A percentile compares a stretch with the other conserved stretches of the same genome.
Evolutionary conservation across 78 protist species (phyloP).

Genomic region (Polysphondylium violaceum): DNA sequence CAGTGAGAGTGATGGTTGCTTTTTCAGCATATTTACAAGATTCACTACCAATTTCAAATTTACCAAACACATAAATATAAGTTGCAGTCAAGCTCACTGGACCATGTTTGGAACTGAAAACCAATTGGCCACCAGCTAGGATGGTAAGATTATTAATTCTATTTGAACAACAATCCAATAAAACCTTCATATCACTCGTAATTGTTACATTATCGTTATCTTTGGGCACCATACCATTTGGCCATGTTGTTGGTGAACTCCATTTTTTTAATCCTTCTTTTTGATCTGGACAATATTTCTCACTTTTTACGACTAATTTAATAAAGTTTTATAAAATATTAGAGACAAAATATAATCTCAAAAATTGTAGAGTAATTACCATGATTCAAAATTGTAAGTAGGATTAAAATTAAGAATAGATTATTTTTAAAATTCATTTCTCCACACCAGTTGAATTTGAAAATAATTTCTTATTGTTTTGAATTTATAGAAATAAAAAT

Average conservation of each 20-base stretch:
- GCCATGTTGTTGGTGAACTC: slow-evolving; percentile 44
- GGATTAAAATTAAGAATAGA: too few relatives aligned
- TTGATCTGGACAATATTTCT: slow-evolving; percentile 32
- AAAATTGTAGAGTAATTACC: too few relatives aligned
- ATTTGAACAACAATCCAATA: slow-evolving; percentile 38
- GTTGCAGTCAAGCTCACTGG: slow-evolving; percentile 10
- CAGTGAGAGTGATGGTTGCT: slow-evolving; percentile 41
- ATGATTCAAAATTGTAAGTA: too few relatives aligned
- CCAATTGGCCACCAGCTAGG: slow-evolving; percentile 40
- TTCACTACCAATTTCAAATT: slow-evolving; percentile 60
- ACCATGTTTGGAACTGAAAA: slow-evolving; percentile 41
- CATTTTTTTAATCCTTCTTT: slow-evolving; percentile 11
- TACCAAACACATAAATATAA: slow-evolving; percentile 45
- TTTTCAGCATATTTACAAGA: slow-evolving; percentile 30
- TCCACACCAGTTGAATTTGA: too few relatives aligned
- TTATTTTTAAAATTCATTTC: too few relatives aligned
- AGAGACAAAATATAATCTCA: too few relatives aligned
- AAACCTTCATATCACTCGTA: slow-evolving; percentile 11
- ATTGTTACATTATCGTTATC: slow-evolving; percentile 6
- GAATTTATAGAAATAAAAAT: too few relatives aligned
- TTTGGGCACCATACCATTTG: slow-evolving; percentile 4
- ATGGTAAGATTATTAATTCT: slow-evolving; percentile 26
- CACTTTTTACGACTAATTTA: too few relatives aligned
- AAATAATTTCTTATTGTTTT: too few relatives aligned
- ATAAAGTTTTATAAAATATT: too few relatives aligned